Conservation (phyloP, 2,329 filamentous ascomycete genomes). For the Trichoderma guizhouense region DNA sequence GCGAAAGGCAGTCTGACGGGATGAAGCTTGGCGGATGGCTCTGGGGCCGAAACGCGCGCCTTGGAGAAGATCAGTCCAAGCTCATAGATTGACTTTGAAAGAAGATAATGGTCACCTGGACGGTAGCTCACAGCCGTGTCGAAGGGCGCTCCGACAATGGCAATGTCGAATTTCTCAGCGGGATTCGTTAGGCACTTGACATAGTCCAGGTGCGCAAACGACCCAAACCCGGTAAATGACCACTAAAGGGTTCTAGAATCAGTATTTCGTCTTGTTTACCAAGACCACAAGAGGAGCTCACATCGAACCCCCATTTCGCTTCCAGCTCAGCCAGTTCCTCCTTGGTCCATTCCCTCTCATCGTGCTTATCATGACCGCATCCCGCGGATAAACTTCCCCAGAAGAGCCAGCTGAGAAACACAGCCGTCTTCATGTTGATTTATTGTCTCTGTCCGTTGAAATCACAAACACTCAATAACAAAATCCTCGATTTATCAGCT, state of each 20-base stretch:
- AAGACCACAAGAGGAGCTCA: conserved; percentile 29
- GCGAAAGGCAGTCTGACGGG: conserved; percentile 74
- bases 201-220: conserved; percentile 69
- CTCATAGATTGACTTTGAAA: too few relatives aligned
- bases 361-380: conserved; percentile 30
- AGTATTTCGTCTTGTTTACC: not conserved
- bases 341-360: conserved; percentile 45
- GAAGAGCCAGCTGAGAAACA: conserved; percentile 28
- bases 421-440: conserved; percentile 26
- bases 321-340: conserved; percentile 53
- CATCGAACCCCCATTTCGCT: conserved; percentile 56
- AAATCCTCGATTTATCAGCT: not conserved
- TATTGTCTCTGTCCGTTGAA: not conserved
- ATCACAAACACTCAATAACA: not conserved
- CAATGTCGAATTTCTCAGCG: conserved; percentile 64
- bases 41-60: conserved; percentile 81
- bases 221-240: conserved; percentile 68
- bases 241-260: conserved; percentile 26
- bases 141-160: conserved; percentile 68
- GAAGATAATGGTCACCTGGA: conserved; percentile 49
- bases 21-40: conserved; percentile 79
- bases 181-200: conserved; percentile 67
- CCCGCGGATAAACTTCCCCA: conserved; percentile 27
- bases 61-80: conserved; percentile 22
- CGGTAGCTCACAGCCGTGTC: conserved; percentile 71